These are phyloP conservation scores for Rosa rugosa DNA, from an alignment of 306 rosid genomes.

Conservation along the genomic window DNA sequence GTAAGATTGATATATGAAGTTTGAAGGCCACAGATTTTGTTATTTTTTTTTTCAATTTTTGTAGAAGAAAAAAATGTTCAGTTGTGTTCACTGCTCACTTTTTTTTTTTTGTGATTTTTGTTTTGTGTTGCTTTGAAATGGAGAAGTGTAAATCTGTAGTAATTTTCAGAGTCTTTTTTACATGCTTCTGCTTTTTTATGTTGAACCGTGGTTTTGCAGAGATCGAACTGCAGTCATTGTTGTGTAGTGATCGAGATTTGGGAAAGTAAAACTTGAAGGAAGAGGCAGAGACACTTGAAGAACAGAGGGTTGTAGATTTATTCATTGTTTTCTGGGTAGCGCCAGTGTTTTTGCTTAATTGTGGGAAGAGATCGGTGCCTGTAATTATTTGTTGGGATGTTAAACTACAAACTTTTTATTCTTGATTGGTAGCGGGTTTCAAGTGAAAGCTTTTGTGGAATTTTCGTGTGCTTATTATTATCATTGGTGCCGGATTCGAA, in stretches of 20 bases:
- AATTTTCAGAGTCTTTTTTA: neutral
- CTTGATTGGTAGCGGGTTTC: slow-evolving; percentile 58
- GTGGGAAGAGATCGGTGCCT: neutral
- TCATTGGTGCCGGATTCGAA: neutral
- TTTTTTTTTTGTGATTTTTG: neutral
- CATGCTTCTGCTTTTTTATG: neutral
- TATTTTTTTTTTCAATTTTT: neutral
- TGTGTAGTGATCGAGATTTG: neutral
- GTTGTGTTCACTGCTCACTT: neutral
- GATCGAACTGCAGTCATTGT: slow-evolving; percentile 12
- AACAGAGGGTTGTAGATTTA: slow-evolving; percentile 16
- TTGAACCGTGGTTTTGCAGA: neutral
- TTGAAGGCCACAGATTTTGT: neutral
- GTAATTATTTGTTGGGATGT: slow-evolving; percentile 36
- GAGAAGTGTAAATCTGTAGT: too few relatives aligned
- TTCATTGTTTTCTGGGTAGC: slow-evolving; percentile 16
- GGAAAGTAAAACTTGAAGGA: neutral
- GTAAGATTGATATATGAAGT: neutral
- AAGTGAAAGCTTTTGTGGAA: slow-evolving; percentile 23
- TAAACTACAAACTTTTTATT: slow-evolving; percentile 53
- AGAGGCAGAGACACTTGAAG: slow-evolving; percentile 13
- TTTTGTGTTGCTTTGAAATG: neutral
- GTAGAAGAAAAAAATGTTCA: neutral
- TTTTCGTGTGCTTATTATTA: neutral
- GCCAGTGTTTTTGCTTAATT: slow-evolving; percentile 10